Evolutionary conservation across 257 asterid genomes (phyloP).

Genomic region (Solanum bulbocastanum): DNA sequence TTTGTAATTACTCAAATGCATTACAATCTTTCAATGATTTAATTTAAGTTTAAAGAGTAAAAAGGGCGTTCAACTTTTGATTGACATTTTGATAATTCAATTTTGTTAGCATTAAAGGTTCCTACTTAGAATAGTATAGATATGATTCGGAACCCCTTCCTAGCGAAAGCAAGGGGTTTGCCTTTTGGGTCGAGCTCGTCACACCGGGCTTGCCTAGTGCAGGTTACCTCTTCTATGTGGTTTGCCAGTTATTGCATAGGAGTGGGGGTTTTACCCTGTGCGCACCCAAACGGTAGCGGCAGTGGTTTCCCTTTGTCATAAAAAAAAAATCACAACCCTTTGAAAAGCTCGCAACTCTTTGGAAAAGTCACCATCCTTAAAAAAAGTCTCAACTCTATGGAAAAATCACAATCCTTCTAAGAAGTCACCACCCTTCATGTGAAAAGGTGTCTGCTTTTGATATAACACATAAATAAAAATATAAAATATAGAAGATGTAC

Average conservation of each 20-base stretch:
- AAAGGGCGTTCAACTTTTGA: neutral
- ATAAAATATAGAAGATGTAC: neutral
- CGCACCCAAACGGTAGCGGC: neutral
- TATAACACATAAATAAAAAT: neutral
- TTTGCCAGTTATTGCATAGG: neutral
- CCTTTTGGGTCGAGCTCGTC: neutral
- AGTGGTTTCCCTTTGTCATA: no score
- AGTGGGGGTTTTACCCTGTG: neutral
- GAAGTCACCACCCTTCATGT: neutral
- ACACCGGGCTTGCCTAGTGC: neutral
- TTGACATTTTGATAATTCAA: neutral
- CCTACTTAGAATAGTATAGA: neutral
- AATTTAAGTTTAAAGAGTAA: neutral
- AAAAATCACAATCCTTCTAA: neutral
- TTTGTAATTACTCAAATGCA: neutral
- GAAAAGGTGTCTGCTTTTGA: no score
- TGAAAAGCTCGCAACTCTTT: no score
- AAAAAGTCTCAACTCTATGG: neutral
- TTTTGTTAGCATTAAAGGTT: neutral
- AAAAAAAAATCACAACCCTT: no score
- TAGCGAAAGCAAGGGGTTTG: neutral
- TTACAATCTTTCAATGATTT: neutral
- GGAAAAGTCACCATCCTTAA: neutral
- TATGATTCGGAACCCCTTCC: no score
- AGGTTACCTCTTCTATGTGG: neutral